Conservation (phyloP, 2,329 filamentous ascomycete species). For the Septoria linicola region DNA sequence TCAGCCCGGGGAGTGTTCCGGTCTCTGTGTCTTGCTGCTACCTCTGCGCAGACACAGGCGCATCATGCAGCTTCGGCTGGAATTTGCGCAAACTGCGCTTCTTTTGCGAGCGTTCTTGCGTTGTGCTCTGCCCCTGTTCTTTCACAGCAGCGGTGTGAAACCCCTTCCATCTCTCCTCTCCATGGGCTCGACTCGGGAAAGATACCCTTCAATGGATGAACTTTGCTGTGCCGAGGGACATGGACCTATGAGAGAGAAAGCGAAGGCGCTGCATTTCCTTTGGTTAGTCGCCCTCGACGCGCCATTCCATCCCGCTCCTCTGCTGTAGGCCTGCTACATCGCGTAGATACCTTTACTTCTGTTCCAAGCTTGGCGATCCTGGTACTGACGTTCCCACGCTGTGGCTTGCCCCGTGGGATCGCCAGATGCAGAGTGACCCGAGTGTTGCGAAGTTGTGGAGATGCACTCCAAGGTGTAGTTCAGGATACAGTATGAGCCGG, state of each 20-base stretch:
- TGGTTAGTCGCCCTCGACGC: slow-evolving; percentile 34
- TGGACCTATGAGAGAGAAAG: slow-evolving; percentile 26
- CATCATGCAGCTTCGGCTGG: slow-evolving; percentile 41
- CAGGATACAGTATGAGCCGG: slow-evolving; percentile 33
- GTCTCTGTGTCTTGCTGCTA: slow-evolving; percentile 25
- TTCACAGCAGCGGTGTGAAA: slow-evolving; percentile 28
- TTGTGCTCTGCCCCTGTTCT: slow-evolving; percentile 38
- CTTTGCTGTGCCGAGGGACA: slow-evolving; percentile 22
- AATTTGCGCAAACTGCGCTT: slow-evolving; percentile 39
- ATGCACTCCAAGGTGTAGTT: slow-evolving; percentile 22
- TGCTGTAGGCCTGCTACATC: slow-evolving; percentile 39
- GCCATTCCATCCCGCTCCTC: slow-evolving; percentile 48
- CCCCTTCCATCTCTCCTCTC: slow-evolving; percentile 25
- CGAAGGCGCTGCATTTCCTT: slow-evolving; percentile 36
- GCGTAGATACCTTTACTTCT: slow-evolving; percentile 37
- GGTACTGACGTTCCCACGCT: slow-evolving; percentile 33
- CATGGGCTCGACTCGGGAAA: slow-evolving; percentile 24
- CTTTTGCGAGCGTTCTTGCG: slow-evolving; percentile 37
- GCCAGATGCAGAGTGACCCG: slow-evolving; percentile 27
- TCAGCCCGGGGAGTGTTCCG: slow-evolving; percentile 33
- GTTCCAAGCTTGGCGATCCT: slow-evolving; percentile 35
- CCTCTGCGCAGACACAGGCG: slow-evolving; percentile 38
- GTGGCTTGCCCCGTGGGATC: slow-evolving; percentile 35
- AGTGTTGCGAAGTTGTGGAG: slow-evolving; percentile 35
- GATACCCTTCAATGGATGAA: slow-evolving; percentile 29